These are phyloP conservation scores for Cytospora piceicola DNA, from an alignment of 2,329 filamentous ascomycete genomes.

Conservation along the genomic window DNA sequence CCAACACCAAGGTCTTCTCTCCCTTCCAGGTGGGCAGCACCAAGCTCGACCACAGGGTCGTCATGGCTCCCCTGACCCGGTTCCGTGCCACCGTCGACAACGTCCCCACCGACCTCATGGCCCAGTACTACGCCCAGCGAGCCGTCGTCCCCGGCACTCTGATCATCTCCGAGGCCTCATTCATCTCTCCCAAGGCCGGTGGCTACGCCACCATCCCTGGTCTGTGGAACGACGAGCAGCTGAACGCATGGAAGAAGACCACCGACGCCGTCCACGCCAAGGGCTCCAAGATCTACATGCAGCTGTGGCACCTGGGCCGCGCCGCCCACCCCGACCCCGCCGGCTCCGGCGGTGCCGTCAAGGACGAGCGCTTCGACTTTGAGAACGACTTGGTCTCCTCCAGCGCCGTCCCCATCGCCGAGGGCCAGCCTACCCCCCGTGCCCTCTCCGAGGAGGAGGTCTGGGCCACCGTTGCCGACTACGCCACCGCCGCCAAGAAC, in stretches of 20 bases:
- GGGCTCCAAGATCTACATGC: conserved; percentile 63
- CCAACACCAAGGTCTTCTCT: conserved; percentile 45
- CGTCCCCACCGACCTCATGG: conserved; percentile 31
- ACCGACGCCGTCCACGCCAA: conserved; percentile 67
- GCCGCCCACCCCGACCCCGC: conserved; percentile 43
- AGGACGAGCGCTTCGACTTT: conserved; percentile 26
- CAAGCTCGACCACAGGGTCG: conserved; percentile 49
- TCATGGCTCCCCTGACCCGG: conserved; percentile 62
- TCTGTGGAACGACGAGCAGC: conserved; percentile 60
- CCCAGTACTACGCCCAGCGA: conserved; percentile 39
- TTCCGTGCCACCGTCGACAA: conserved; percentile 51
- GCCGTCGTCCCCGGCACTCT: conserved; percentile 47
- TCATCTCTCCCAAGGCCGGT: conserved; percentile 52
- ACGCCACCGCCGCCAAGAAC: conserved; percentile 56
- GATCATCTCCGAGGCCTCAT: conserved; percentile 61
- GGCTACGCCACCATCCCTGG: conserved; percentile 57
- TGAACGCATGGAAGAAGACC: conserved; percentile 63
- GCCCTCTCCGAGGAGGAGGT: conserved; percentile 71
- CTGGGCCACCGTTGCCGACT: conserved; percentile 63
- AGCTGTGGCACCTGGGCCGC: conserved; percentile 68
- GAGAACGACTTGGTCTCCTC: conserved; percentile 47
- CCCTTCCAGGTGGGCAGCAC: conserved; percentile 47
- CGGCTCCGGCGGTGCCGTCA: conserved; percentile 49
- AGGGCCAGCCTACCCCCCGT: conserved; percentile 57
- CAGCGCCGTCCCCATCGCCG: conserved; percentile 48